Percentiles rank a stretch among this genome's conserved stretches.
These are phyloP conservation scores for Citrus cavaleriei DNA, from an alignment of 345 rosid species.

Conservation along the genomic window DNA sequence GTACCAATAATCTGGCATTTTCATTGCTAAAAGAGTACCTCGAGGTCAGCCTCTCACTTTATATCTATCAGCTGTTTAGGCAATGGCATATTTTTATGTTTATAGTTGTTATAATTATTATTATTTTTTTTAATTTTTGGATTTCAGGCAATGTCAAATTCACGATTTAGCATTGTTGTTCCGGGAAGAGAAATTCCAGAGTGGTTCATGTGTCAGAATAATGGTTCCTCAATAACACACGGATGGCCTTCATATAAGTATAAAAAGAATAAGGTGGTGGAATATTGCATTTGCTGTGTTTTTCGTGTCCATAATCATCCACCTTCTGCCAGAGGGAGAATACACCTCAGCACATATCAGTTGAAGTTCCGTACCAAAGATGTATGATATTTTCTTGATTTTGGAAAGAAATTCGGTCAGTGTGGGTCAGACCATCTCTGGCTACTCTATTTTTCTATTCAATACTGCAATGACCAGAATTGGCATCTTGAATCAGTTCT, in stretches of 20 bases:
- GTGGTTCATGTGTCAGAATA: conserved; percentile 1
- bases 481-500: too few relatives aligned
- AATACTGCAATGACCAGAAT: too few relatives aligned
- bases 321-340: too few relatives aligned
- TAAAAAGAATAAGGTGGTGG: neutral
- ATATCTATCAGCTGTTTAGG: neutral
- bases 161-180: neutral
- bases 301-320: neutral
- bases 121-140: too few relatives aligned
- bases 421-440: neutral
- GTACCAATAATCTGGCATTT: neutral
- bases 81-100: neutral
- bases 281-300: neutral
- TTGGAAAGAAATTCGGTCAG: too few relatives aligned
- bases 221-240: neutral
- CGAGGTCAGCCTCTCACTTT: neutral
- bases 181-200: conserved; percentile 13
- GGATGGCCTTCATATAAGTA: neutral
- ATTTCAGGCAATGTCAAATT: neutral
- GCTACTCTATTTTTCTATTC: too few relatives aligned
- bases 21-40: neutral
- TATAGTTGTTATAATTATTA: neutral
- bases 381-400: too few relatives aligned
- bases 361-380: too few relatives aligned
- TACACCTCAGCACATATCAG: too few relatives aligned